Evolutionary conservation across 1,284 basidiomycete species (phyloP), one percentile per base, ranked within the genome.

Genomic region (Sporisorium graminicola): DNA sequence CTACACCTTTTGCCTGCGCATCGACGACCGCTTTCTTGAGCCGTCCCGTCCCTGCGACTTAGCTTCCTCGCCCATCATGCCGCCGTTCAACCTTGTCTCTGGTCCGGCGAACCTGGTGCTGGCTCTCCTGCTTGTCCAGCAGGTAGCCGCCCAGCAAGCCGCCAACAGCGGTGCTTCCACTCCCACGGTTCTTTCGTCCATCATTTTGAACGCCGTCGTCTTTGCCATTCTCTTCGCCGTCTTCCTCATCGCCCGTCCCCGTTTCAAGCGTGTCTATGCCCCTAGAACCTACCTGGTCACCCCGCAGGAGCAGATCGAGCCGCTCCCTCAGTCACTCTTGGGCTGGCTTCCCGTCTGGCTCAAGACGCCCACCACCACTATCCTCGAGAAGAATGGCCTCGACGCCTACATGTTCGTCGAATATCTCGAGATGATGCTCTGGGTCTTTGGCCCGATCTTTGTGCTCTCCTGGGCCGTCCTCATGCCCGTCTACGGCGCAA

Each of bases 371-470:
- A 79, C 82, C 49, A 64, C 65, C 26, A 82, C 79, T 42, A 80
- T 86, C 55, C 79, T 87, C 52, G 62, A 77, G 24, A 84, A 91
- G 67, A 96, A 97, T 77, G 95, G 96, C 37, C 89, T 94, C 66
- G 96, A 99, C 84, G 93, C 94, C 33, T 99, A 96, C 88, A 92
- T 97, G 85, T 98, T 94, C 81, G 90, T 97, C 52, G 91, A 94
- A 61, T 98, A 93, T 86, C 88, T 95, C 44, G 91, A 91, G 64
- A 90, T 88, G 82, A 91, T 94, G 89, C 86, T 92, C 58, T 90
- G 91, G 79, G 88, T 95, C 59, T 89, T 97, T 80, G 82, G 93
- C 2, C 94, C 94, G 22, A 92, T 96, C 64, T 84, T 65, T 51
- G 10, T 84, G 53, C 58, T 85, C 31, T 77, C 74, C 51, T 86